Percentiles rank a stretch among this genome's conserved stretches.
These are phyloP conservation scores for Fonsecaea erecta DNA, from an alignment of 2,329 filamentous ascomycete species.

Conservation along the genomic window DNA sequence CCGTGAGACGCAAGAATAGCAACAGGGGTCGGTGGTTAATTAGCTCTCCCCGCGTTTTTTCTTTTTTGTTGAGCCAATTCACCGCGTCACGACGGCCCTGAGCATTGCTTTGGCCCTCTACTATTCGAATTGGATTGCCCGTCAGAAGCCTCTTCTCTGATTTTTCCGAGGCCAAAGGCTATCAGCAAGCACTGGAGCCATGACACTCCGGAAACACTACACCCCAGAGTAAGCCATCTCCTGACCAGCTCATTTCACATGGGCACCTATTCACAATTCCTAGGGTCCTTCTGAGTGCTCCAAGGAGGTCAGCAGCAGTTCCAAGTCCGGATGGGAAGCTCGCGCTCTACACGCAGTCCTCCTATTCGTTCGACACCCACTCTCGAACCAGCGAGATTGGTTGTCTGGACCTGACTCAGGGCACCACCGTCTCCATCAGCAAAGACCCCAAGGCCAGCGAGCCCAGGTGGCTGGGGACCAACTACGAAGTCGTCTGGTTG, in stretches of 20 bases:
- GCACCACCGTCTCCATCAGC: constrained; percentile 49
- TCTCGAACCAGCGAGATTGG: constrained; percentile 53
- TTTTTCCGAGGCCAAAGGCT: not conserved
- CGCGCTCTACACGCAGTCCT: constrained; percentile 53
- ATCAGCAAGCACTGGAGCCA: constrained; percentile 7
- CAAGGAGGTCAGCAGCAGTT: constrained; percentile 51
- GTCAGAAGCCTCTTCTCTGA: not conserved
- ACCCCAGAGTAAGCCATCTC: constrained; percentile 30
- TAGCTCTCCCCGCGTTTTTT: constrained; percentile 31
- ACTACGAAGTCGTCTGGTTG: constrained; percentile 53
- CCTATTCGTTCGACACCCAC: constrained; percentile 57
- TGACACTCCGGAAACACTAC: constrained; percentile 32
- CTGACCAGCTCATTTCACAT: constrained; percentile 4
- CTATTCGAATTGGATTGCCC: no score
- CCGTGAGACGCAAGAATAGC: constrained; percentile 12
- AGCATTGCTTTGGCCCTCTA: not conserved
- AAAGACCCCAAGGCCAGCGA: constrained; percentile 52
- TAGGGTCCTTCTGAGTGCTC: constrained; percentile 55
- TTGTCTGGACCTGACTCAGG: constrained; percentile 50
- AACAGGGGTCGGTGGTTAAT: not conserved
- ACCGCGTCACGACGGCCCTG: not conserved
- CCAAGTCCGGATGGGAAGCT: constrained; percentile 54
- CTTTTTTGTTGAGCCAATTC: constrained; percentile 6
- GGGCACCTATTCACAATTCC: constrained; percentile 4
- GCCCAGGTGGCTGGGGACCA: constrained; percentile 53